Base-by-base conservation (phyloP, 768 basidiomycete genomes). In the Kockovaella imperatae region DNA sequence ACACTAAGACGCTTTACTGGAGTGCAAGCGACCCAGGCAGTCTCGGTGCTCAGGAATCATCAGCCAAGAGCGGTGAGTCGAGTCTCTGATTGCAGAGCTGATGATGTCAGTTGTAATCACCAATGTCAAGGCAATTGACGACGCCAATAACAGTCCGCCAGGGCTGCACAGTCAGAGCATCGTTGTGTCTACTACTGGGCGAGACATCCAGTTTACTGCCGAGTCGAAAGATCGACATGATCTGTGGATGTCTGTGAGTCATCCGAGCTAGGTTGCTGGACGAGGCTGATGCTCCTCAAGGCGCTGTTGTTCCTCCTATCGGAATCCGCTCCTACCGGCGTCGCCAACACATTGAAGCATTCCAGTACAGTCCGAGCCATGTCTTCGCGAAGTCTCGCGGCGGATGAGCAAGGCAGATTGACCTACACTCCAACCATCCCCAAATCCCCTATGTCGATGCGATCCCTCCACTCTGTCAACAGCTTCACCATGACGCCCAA, bases 201-300 rank as follows among this genome's bases (percentile, higher is more conserved):
- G 93, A 49, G 95, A 99, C 73, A 95, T 97, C 82, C 93, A 95
- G 75, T 83, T 99, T 63, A 97, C 95, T n/a, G 90, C 90, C 5
- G 84, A 85, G 2, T 91, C 84, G 6, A 86, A 87, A 67, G 95
- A 97, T 57, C 78, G 91, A 45, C 95, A 99, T 65, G 91, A 97
- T 59, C 89, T 96, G 52, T 99, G 95, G 95, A 75, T 88, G 45
- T 85, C 83, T 71, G 89, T 90, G 70, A 50, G 82, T 75, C 7
- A n/a, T n/a, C n/a, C 4, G 11, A 17, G 25, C 5, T 20, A 44
- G 1, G 24, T 32, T 30, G 40, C 11, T 8, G 21, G 42, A 13
- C 29, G 42, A 43, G 31, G 28, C 17, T 42, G 42, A 57, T 30
- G 42, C 39, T 25, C 34, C 45, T 17, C 40, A 60, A 96, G 91